Conservation (phyloP, 352 stramenopile genomes). For the Pythium sp. region DNA sequence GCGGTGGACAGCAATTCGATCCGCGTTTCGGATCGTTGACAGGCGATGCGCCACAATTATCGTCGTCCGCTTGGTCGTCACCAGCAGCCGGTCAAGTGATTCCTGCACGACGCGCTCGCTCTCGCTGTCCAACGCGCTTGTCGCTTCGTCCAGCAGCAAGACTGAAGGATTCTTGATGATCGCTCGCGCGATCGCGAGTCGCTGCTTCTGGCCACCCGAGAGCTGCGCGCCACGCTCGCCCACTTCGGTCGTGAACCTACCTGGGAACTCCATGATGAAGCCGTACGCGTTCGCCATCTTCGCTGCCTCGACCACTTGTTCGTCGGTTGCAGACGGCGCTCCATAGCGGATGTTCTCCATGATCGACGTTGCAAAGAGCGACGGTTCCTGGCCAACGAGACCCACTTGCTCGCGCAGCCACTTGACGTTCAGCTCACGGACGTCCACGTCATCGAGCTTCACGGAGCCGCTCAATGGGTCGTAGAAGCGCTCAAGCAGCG, state of each 20-base stretch:
- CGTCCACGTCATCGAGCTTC: slow-evolving; percentile 39
- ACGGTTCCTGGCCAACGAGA: slow-evolving; percentile 86
- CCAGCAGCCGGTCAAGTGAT: no score
- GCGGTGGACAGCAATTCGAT: slow-evolving; percentile 93
- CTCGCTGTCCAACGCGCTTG: background rate
- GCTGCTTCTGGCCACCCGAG: no score
- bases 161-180: no score
- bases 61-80: no score
- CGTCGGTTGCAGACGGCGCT: slow-evolving; percentile 41
- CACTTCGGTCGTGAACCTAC: no score
- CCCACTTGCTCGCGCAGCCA: slow-evolving; percentile 35
- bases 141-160: slow-evolving; percentile 3
- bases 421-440: no score
- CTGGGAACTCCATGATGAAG: slow-evolving; percentile 64
- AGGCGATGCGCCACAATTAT: slow-evolving; percentile 86
- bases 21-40: slow-evolving; percentile 91
- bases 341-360: slow-evolving; percentile 80
- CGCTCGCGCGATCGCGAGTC: no score
- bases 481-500: slow-evolving; percentile 7
- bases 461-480: slow-evolving; percentile 41
- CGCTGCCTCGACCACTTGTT: slow-evolving; percentile 40
- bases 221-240: no score
- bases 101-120: no score
- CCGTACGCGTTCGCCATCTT: slow-evolving; percentile 82
- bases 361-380: slow-evolving; percentile 38